Evolutionary conservation across 306 rosid genomes (phyloP), one percentile per base, ranked within the genome.

Genomic region (Dryas drummondii): DNA sequence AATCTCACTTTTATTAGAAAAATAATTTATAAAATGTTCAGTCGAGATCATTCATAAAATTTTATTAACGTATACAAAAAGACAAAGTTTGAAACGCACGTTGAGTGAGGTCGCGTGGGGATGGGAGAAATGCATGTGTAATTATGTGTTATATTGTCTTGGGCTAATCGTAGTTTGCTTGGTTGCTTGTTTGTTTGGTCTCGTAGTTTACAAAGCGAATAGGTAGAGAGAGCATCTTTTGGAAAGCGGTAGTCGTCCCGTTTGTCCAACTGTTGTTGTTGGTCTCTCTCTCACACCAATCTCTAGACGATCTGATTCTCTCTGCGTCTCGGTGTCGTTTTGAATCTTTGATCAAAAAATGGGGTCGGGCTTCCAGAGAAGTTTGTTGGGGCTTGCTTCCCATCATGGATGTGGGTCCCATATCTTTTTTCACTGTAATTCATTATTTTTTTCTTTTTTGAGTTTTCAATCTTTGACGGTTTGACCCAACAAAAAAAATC

Each of bases 201-300:
- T 85, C 84, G 79, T 82, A 76, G 79, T 81, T 83, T 77, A 85
- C 87, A 83, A 87, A 86, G 82, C 76, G 77, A 84, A 78, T 74
- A 68, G 73, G 9, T 7, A 71, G 78, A 46, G 61, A 57, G 78
- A 71, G 91, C 87, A 86, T 91, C 96, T 91, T 88, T 91, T 91
- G 94, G 85, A 91, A 88, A 91, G 96, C 88, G 89, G 93, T 86
- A 91, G 93, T 86, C 89, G 88, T 88, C 93, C 84, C 80, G 84
- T 84, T 86, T 87, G 91, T 88, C 89, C 80, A 84, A 79, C 78
- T 81, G 3, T 46, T 8, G 6, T 5, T 63, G 81, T 74, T 79
- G 13, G 37, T 32, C 37, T 32, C 37, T 32, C 37, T 2, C 37
- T 56, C 42, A 77, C 87, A 80, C 76, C 87, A 84, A 84, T 84